Evolutionary conservation across 352 stramenopile genomes (phyloP), one percentile per base, ranked within the genome.

Genomic region (Elongisporangium undulatum): DNA sequence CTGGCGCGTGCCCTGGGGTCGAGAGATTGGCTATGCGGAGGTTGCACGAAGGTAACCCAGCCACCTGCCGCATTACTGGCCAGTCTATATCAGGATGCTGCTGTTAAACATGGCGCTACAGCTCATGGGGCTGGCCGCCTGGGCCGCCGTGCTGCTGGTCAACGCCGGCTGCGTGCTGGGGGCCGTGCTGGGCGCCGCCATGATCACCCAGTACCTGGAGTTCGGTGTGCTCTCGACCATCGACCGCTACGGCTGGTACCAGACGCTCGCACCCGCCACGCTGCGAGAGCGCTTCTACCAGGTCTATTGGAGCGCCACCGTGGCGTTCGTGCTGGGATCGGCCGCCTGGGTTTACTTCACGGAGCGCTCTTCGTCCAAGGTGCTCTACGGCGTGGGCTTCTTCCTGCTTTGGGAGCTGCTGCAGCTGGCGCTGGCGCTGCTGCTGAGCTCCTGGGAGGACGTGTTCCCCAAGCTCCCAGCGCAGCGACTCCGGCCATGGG

Each of bases 181-280:
- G 23, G 67, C 67, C 15, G 60, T 87, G 48, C 51, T 88, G 21
- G 75, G 76, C 22, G 64, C 66, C 6, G 61, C 81, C 21, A 82
- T 92, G 74, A 82, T 84, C 52, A 68, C 80, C 53, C 82, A 92
- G 67, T 84, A 77, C 53, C 70, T 92, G 53, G 74, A 89, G 55
- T 69, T 84, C 55, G 78, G 78, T 34, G 69, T 88, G 51, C 56
- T 90, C 49, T 66, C 69, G 24, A 81, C 79, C 19, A 51, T 82
- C 45, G 61, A 76, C 52, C 76, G 78, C 54, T 81, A 75, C 53
- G 75, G 86, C 51, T 79, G 76, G 73, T 63, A 76, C 57, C 69
- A 69, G 49, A 48, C 55, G 23, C 69, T 67, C 52, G 68, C 62
- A 49, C 63, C 78, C 45, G 62, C 60, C 16, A 62, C 72, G 39